Percentiles rank a stretch among this genome's conserved stretches.
phyloP scores from a whole-genome alignment of 2,329 filamentous ascomycete species.

The Simplicillium aogashimaense region DNA sequence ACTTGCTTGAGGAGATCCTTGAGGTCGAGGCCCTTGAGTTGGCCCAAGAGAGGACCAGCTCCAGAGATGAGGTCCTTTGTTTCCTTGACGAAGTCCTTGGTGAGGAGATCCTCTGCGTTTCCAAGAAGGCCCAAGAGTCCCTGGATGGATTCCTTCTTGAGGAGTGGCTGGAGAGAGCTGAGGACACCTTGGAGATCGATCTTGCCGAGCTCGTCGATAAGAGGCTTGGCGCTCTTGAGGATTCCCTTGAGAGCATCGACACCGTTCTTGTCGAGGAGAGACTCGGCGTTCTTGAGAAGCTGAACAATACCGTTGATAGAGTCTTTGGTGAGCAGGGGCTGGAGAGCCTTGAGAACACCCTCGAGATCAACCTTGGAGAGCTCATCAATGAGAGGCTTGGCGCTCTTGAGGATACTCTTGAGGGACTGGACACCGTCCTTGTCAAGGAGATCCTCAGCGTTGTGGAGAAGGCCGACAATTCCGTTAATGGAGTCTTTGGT shows the following conservation, averaged over 20 bases:
- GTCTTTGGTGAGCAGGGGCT: conserved; percentile 17
- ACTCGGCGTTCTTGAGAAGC: conserved; percentile 13
- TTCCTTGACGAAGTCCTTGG: conserved; percentile 9
- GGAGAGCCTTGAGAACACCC: conserved; percentile 16
- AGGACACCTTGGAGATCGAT: conserved; percentile 23
- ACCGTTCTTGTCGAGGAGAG: conserved; percentile 13
- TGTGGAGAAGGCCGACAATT: conserved; percentile 16
- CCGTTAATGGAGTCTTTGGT: conserved; percentile 15
- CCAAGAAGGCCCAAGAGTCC: conserved; percentile 14
- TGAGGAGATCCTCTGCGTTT: conserved; percentile 14
- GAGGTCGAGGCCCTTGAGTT: conserved; percentile 10
- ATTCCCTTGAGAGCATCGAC: conserved; percentile 10
- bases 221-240: conserved; percentile 9
- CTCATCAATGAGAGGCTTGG: conserved; percentile 18
- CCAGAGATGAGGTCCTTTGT: conserved; percentile 8
- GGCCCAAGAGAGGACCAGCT: conserved; percentile 12
- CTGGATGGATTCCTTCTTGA: conserved; percentile 16
- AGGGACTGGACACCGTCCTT: conserved; percentile 12
- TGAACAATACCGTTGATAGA: conserved; percentile 15
- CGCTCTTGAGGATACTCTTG: conserved; percentile 13
- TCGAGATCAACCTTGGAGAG: conserved; percentile 20
- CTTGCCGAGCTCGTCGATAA: conserved; percentile 16
- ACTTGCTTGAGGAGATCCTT: conserved; percentile 9
- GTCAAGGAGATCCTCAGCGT: conserved; percentile 17
- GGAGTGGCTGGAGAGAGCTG: conserved; percentile 12